phyloP scores from a whole-genome alignment of 2,329 filamentous ascomycete genomes.

The Cercospora sesami region DNA sequence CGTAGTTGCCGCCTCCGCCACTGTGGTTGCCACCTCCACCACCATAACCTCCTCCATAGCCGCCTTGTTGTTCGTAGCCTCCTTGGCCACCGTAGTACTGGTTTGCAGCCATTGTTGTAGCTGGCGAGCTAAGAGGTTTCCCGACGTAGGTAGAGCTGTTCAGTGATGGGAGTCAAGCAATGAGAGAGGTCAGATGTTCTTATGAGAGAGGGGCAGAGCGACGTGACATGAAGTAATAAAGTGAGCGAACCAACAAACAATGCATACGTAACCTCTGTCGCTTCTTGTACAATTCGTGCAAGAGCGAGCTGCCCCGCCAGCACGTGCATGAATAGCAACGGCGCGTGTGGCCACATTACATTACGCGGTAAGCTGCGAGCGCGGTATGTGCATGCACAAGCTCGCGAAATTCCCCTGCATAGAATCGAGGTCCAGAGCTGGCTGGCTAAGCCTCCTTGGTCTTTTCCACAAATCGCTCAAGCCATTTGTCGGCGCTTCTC shows the following conservation, averaged over 20 bases:
- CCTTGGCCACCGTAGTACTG: constrained; percentile 17
- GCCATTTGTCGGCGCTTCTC: neutral
- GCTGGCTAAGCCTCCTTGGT: neutral
- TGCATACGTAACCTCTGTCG: neutral
- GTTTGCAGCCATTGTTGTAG: neutral
- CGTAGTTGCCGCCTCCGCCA: constrained; percentile 4
- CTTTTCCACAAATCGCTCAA: neutral
- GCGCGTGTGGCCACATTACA: neutral
- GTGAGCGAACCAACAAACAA: neutral
- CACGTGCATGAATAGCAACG: neutral
- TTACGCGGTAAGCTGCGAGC: neutral
- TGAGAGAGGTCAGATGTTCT: neutral
- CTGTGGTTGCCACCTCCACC: neutral
- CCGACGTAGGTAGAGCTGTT: neutral
- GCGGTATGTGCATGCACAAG: neutral
- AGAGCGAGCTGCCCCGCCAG: constrained; percentile 1
- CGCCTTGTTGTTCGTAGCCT: constrained; percentile 5
- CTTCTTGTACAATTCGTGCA: neutral
- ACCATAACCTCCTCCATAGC: constrained; percentile 7
- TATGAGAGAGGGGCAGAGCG: neutral
- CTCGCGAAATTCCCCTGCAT: neutral
- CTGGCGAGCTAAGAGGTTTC: neutral
- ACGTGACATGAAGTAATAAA: neutral
- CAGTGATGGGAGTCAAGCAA: too few species aligned
- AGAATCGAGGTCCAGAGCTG: neutral